Conservation (phyloP, 345 rosid genomes). For the Eucalyptus coolabah region DNA sequence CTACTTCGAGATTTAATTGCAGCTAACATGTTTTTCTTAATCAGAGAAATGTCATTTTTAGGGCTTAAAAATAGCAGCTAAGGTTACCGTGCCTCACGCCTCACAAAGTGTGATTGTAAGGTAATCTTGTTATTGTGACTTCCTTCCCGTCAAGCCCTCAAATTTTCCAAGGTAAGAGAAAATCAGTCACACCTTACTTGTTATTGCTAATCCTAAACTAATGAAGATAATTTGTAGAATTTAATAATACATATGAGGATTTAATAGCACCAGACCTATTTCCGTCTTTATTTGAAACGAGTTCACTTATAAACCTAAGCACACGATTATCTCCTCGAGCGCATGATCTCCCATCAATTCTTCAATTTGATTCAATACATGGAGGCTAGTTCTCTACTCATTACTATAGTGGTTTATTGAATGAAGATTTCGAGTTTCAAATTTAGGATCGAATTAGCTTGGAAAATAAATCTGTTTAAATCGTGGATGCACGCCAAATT, state of each 20-base stretch:
- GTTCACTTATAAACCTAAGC: neutral
- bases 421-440: too few species aligned
- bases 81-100: too few species aligned
- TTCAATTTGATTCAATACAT: neutral
- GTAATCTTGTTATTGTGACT: too few species aligned
- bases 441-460: neutral
- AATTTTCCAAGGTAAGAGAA: neutral
- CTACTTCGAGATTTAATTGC: too few species aligned
- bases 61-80: too few species aligned
- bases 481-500: neutral
- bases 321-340: neutral
- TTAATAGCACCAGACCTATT: neutral
- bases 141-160: too few species aligned
- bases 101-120: neutral
- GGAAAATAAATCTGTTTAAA: neutral
- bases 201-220: neutral
- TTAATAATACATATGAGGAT: neutral
- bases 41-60: too few species aligned
- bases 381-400: neutral
- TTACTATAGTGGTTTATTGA: neutral
- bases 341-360: accelerated
- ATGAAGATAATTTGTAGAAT: neutral
- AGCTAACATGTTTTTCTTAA: too few species aligned
- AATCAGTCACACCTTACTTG: neutral
- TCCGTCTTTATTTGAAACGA: neutral